Evolutionary conservation across 129 eudicot species (phyloP).

Genomic region (Oenanthe sinensis): DNA sequence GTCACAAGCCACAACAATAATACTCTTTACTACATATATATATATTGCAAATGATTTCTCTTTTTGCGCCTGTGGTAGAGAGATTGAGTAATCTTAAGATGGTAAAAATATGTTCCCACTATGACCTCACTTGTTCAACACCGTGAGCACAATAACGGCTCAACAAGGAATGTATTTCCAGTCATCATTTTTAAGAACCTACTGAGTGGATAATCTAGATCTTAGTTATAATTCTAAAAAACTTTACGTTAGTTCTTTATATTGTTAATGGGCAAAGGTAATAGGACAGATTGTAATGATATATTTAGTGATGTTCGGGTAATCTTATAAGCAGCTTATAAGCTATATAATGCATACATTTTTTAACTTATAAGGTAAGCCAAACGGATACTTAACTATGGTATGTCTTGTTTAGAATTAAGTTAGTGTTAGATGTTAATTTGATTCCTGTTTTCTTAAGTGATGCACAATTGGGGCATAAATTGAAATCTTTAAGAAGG

Average conservation of each 20-base stretch:
- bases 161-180: not conserved
- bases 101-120: not conserved
- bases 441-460: too few species aligned
- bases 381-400: too few species aligned
- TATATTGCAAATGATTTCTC: too few species aligned
- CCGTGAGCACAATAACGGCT: not conserved
- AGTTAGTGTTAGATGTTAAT: not conserved
- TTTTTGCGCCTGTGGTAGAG: not conserved
- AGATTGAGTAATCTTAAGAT: not conserved
- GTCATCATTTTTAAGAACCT: not conserved
- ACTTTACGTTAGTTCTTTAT: not conserved
- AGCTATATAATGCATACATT: too few species aligned
- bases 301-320: too few species aligned
- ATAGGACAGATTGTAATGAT: not conserved
- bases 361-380: too few species aligned
- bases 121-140: not conserved
- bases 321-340: too few species aligned
- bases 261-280: not conserved
- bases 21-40: not conserved
- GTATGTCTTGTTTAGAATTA: not conserved
- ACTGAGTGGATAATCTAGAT: not conserved
- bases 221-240: not conserved
- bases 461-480: not conserved
- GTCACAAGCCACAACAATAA: not conserved
- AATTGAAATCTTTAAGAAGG: not conserved